Evolutionary conservation across 2,329 filamentous ascomycete species (phyloP), one percentile per base, ranked within the genome.

Genomic region (Hypoxylon sp.): DNA sequence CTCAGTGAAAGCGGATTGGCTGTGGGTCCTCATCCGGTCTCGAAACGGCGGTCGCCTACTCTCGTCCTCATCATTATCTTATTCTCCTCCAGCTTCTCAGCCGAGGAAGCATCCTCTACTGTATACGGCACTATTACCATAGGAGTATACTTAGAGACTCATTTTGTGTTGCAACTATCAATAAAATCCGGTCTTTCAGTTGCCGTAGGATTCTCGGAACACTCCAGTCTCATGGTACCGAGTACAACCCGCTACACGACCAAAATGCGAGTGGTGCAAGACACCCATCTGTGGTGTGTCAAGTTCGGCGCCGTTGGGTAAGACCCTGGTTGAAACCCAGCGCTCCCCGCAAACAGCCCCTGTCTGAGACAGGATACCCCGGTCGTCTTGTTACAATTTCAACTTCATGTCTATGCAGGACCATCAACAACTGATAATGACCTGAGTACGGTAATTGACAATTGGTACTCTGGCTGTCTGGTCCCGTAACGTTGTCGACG

Each of bases 391-490:
- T 73, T 62, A 69, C 74, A 73, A 64, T 48, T 61, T 64, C 66
- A 65, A 72, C 71, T 53, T 74, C 74, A 73, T 68, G 69, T 74
- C 70, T 66, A 71, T 72, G 69, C 73, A 42, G 33, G 59, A 47
- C 44, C 26, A 24, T 57, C 51, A 55, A 63, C 50, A 51, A 44
- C 47, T 44, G 52, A 51, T 51, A 5, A 53, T 31, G 10, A 29
- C 46, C 31, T 33, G 46, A 61, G 46, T 67, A 22, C 19, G 19
- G 19, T 22, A n/a, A 60, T 54, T 39, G 54, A 35, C 64, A 57
- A 48, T 58, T 47, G 9, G 17, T 17, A 53, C 46, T 55, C 26
- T 33, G n/a, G n/a, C n/a, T n/a, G n/a, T n/a, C n/a, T n/a, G n/a
- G 13, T 48, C 42, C 51, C 52, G 31, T 54, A 58, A 60, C 29